Evolutionary conservation across 495 filamentous ascomycete species (phyloP).

Genomic region (Delitschia confertaspora): DNA sequence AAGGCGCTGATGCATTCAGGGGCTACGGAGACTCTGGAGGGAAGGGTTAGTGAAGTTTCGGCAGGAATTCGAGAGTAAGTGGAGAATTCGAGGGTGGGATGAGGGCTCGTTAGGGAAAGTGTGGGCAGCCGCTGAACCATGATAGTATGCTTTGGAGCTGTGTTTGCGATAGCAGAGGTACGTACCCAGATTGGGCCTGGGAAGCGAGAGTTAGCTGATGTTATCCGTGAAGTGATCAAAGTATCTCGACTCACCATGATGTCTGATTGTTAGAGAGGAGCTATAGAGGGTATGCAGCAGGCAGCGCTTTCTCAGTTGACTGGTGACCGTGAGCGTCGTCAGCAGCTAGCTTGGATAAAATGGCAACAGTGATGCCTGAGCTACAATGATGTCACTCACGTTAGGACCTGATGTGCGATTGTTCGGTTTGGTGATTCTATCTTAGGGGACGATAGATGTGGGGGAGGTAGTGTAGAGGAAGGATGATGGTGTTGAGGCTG

Average conservation of each 20-base stretch:
- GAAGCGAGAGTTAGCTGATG: not conserved
- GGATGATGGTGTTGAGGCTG: conserved; percentile 10
- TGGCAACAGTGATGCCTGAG: conserved; percentile 1
- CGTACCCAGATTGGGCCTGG: conserved; percentile 64
- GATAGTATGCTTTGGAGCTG: not conserved
- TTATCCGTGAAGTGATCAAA: not conserved
- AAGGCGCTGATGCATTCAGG: conserved; percentile 73
- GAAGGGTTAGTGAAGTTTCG: not conserved
- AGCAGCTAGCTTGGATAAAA: conserved; percentile 8
- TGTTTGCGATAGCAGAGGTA: conserved; percentile 29
- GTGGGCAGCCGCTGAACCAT: not conserved
- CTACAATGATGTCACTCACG: conserved; percentile 11
- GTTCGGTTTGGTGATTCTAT: not conserved
- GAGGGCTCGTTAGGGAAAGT: not conserved
- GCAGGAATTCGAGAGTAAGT: not conserved
- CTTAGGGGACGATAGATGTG: no score
- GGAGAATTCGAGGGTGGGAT: not conserved
- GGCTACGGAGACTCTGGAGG: conserved; percentile 60
- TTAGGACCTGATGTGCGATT: not conserved
- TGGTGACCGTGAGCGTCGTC: conserved; percentile 24
- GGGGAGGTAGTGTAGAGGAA: conserved; percentile 1
- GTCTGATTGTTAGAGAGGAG: conserved; percentile 8
- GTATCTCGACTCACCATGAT: conserved; percentile 25
- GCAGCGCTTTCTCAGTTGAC: conserved; percentile 24
- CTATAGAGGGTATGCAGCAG: conserved; percentile 2